A percentile compares a stretch with the other conserved stretches of the same genome.
phyloP scores from a whole-genome alignment of 2,329 filamentous ascomycete genomes.

The Triangularia verruculosa region DNA sequence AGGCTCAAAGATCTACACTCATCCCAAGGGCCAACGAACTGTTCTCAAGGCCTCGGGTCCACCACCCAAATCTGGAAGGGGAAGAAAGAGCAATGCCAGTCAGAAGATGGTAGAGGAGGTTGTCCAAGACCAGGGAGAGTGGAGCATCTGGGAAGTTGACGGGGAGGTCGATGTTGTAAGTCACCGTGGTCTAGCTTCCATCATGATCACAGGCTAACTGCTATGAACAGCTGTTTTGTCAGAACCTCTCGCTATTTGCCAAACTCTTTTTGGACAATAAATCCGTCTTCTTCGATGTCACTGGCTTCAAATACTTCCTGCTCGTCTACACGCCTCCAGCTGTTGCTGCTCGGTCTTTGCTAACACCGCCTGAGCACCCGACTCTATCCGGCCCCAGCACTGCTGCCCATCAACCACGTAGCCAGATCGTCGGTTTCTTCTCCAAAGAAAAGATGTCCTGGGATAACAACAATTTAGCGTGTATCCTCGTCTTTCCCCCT shows the following conservation, averaged over 20 bases:
- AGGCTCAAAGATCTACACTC: constrained; percentile 71
- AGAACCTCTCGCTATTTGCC: constrained; percentile 92
- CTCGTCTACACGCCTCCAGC: constrained; percentile 68
- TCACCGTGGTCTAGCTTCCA: constrained; percentile 20
- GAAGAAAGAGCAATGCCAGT: constrained; percentile 34
- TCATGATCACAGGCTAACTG: neutral
- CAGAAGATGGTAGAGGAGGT: constrained; percentile 42
- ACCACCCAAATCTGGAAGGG: constrained; percentile 34
- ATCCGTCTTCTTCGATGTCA: constrained; percentile 95
- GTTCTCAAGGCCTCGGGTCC: constrained; percentile 35
- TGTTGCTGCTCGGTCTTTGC: constrained; percentile 10
- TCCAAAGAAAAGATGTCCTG: constrained; percentile 98
- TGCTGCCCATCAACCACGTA: constrained; percentile 26
- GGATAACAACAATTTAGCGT: constrained; percentile 97
- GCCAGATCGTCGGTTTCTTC: constrained; percentile 88
- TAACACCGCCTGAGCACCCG: neutral
- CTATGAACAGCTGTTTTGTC: constrained; percentile 68
- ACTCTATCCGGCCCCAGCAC: constrained; percentile 1
- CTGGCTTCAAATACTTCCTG: constrained; percentile 90
- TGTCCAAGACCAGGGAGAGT: constrained; percentile 64
- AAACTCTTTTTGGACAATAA: constrained; percentile 98
- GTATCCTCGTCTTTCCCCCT: constrained; percentile 91
- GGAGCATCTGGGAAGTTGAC: constrained; percentile 89
- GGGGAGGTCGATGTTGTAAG: constrained; percentile 75
- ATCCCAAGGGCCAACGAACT: constrained; percentile 47